These are phyloP conservation scores for Anthostomella pinea DNA, from an alignment of 2,329 filamentous ascomycete genomes.

Conservation along the genomic window DNA sequence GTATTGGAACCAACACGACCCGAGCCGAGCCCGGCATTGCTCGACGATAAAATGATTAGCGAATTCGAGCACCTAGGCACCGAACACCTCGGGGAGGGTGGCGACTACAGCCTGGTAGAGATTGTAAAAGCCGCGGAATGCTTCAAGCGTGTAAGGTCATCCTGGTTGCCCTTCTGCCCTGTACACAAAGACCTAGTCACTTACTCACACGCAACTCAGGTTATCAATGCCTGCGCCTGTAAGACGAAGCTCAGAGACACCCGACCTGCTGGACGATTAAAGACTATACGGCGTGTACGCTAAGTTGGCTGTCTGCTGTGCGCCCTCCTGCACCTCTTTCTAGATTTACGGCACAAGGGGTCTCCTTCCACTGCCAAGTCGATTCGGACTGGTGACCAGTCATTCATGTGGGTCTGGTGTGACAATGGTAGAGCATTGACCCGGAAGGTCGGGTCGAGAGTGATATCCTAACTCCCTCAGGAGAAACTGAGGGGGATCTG, in stretches of 20 bases:
- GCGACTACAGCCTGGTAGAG: no score
- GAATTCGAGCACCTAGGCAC: no score
- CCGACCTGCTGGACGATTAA: no score
- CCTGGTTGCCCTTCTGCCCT: no score
- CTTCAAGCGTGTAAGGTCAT: no score
- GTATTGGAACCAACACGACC: no score
- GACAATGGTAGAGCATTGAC: slow-evolving; percentile 10
- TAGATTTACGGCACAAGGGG: slow-evolving; percentile 18
- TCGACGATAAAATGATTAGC: no score
- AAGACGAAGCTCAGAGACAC: slow-evolving; percentile 12
- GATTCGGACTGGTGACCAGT: slow-evolving; percentile 11
- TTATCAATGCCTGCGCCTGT: slow-evolving; percentile 21
- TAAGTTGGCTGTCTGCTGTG: slow-evolving; percentile 19
- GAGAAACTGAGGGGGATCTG: slow-evolving; percentile 17
- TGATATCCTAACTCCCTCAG: slow-evolving; percentile 19
- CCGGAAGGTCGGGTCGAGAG: slow-evolving; percentile 17
- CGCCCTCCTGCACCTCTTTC: slow-evolving; percentile 18
- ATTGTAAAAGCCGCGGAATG: no score
- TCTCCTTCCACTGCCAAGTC: slow-evolving; percentile 12
- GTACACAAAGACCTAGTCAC: no score
- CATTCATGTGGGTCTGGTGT: slow-evolving; percentile 22
- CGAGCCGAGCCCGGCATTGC: no score
- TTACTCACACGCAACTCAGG: no score
- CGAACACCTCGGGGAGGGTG: no score
- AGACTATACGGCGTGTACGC: slow-evolving; percentile 24